Percentiles rank a stretch among this genome's conserved stretches.
phyloP scores from a whole-genome alignment of 208 protist genomes.

The Leishmania aethiopica region DNA sequence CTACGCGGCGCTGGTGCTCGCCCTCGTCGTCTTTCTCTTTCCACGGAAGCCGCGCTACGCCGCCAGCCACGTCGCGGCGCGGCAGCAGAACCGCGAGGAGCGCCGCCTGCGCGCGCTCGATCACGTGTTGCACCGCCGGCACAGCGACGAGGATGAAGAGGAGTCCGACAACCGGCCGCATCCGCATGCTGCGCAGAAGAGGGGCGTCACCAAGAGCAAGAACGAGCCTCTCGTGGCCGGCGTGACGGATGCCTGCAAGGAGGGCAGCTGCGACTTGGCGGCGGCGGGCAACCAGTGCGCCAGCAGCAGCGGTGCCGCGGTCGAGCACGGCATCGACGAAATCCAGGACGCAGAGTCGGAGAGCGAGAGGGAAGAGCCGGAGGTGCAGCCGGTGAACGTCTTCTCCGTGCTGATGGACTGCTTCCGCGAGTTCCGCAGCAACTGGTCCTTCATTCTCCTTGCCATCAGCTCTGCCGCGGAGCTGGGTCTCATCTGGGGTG shows the following conservation, averaged over 20 bases:
- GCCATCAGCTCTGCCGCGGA: slow-evolving; percentile 57
- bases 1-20: slow-evolving; percentile 36
- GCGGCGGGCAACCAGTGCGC: slow-evolving; percentile 1
- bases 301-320: neutral
- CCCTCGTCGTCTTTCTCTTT: slow-evolving; percentile 62
- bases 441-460: slow-evolving; percentile 67
- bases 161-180: neutral
- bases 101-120: slow-evolving; percentile 30
- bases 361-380: slow-evolving; percentile 22
- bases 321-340: neutral
- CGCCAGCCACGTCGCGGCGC: slow-evolving; percentile 55
- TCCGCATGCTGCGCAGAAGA: neutral
- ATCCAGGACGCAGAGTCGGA: neutral
- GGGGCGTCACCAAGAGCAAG: neutral
- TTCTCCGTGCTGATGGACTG: slow-evolving; percentile 72
- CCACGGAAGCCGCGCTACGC: slow-evolving; percentile 45
- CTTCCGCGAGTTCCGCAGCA: slow-evolving; percentile 49
- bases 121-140: slow-evolving; percentile 12
- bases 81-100: slow-evolving; percentile 46
- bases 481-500: slow-evolving; percentile 72
- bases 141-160: slow-evolving; percentile 22
- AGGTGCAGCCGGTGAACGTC: slow-evolving; percentile 63
- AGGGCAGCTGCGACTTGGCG: neutral
- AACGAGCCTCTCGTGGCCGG: slow-evolving; percentile 4
- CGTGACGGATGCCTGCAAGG: neutral